A percentile compares a stretch with the other conserved stretches of the same genome.
These are phyloP conservation scores for Exophiala calicioides DNA, from an alignment of 2,329 filamentous ascomycete species.

Conservation along the genomic window DNA sequence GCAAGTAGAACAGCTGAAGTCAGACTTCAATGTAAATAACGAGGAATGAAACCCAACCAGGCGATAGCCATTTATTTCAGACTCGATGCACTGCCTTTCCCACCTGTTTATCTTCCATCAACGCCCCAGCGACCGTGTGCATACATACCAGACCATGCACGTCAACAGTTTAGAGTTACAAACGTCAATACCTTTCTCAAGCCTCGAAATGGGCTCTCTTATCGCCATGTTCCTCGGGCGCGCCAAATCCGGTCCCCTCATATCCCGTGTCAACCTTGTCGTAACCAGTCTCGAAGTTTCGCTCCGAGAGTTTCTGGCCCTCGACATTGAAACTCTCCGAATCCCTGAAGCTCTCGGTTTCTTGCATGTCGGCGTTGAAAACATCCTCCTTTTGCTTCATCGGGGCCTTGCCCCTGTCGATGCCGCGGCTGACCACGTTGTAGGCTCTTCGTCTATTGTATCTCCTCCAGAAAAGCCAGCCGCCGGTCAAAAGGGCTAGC, in stretches of 20 bases:
- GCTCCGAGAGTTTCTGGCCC: conserved; percentile 16
- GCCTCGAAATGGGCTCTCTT: conserved; percentile 24
- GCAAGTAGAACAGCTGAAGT: too few species aligned
- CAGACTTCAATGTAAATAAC: too few species aligned
- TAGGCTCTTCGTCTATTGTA: conserved; percentile 22
- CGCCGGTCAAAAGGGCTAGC: conserved; percentile 10
- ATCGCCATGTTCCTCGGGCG: conserved; percentile 17
- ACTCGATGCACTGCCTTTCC: too few species aligned
- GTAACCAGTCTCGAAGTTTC: conserved; percentile 24
- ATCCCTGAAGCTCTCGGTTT: conserved; percentile 18
- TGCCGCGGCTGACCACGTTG: conserved; percentile 19
- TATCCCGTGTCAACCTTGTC: conserved; percentile 24
- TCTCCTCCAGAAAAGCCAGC: conserved; percentile 21
- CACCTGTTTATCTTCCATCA: too few species aligned
- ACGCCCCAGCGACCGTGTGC: too few species aligned
- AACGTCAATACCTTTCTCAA: too few species aligned
- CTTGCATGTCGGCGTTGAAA: conserved; percentile 23
- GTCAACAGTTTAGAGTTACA: too few species aligned
- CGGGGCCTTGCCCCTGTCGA: conserved; percentile 16
- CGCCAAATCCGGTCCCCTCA: conserved; percentile 19
- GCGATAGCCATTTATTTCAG: too few species aligned
- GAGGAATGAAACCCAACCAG: too few species aligned
- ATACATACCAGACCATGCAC: too few species aligned
- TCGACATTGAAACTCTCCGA: conserved; percentile 16
- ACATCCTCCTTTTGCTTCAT: conserved; percentile 22